Conservation (phyloP, 2,329 filamentous ascomycete genomes). For the Monilinia aucupariae region DNA sequence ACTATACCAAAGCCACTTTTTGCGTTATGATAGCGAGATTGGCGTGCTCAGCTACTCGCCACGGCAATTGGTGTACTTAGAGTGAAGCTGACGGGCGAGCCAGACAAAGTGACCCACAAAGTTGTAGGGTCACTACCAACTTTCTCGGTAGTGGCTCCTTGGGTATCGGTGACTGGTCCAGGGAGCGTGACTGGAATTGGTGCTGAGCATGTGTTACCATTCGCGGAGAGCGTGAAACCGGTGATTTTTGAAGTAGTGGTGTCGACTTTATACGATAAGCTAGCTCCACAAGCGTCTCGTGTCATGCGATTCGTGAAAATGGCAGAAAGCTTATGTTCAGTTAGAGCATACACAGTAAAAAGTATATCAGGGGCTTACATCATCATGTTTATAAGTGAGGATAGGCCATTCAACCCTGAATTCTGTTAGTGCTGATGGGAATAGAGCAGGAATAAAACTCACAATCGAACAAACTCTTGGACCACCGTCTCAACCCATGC, state of each 20-base stretch:
- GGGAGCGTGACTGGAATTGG: constrained; percentile 37
- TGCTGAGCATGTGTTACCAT: constrained; percentile 23
- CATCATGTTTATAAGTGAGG: constrained; percentile 50
- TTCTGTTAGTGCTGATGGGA: neutral
- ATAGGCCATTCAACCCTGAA: constrained; percentile 44
- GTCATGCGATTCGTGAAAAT: constrained; percentile 45
- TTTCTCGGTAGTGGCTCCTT: constrained; percentile 37
- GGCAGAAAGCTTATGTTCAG: neutral
- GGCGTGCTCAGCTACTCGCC: neutral
- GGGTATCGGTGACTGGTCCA: constrained; percentile 20
- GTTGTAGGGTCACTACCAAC: constrained; percentile 50
- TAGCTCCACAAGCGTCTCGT: constrained; percentile 25
- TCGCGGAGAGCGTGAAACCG: constrained; percentile 40
- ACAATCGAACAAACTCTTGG: constrained; percentile 18
- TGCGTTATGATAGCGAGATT: neutral
- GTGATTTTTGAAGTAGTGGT: constrained; percentile 23
- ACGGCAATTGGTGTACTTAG: constrained; percentile 19
- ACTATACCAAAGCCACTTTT: neutral
- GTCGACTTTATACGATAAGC: constrained; percentile 21
- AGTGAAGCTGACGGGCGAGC: constrained; percentile 42
- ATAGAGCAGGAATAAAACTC: constrained; percentile 1
- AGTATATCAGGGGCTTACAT: constrained; percentile 38
- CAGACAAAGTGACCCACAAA: constrained; percentile 44
- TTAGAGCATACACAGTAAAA: constrained; percentile 15
- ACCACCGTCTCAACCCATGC: constrained; percentile 16